Percentiles rank a stretch among this genome's conserved stretches.
Conservation (phyloP, 257 asterid genomes). For the Coffea eugenioides region DNA sequence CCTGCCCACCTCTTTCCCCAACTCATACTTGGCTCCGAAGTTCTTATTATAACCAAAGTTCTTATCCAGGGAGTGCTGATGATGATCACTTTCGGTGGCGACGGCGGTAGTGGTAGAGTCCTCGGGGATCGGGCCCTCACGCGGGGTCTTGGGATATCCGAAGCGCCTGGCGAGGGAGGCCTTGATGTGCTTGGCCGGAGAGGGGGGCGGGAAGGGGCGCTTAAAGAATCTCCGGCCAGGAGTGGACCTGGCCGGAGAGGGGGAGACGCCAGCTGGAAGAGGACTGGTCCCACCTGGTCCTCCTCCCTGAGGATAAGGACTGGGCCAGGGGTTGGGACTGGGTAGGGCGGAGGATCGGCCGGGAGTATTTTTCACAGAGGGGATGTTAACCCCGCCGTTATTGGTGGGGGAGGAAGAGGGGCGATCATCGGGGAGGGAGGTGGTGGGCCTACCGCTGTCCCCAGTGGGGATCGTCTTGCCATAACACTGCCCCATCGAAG, state of each 20-base stretch:
- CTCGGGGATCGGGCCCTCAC: slow-evolving; percentile 80
- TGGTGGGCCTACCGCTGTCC: slow-evolving; percentile 37
- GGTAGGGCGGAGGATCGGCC: slow-evolving; percentile 63
- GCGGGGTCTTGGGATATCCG: slow-evolving; percentile 61
- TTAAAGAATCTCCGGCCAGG: slow-evolving; percentile 72
- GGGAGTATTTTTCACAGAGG: slow-evolving; percentile 63
- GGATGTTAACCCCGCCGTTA: slow-evolving; percentile 28
- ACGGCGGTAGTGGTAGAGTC: slow-evolving; percentile 39
- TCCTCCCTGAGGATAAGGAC: slow-evolving; percentile 72
- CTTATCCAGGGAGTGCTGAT: slow-evolving; percentile 56
- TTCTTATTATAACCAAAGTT: slow-evolving; percentile 79
- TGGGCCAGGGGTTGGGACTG: slow-evolving; percentile 65
- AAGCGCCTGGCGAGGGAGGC: slow-evolving; percentile 74
- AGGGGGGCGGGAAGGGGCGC: slow-evolving; percentile 90
- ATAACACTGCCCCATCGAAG: slow-evolving; percentile 76
- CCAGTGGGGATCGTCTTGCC: slow-evolving; percentile 82
- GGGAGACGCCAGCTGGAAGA: slow-evolving; percentile 57
- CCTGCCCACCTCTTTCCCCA: slow-evolving; percentile 92
- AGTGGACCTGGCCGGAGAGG: slow-evolving; percentile 90
- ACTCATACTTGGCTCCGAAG: slow-evolving; percentile 86
- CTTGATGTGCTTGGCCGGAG: slow-evolving; percentile 95
- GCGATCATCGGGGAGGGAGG: slow-evolving; percentile 30
- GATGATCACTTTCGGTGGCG: slow-evolving; percentile 24
- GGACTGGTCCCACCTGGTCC: slow-evolving; percentile 32
- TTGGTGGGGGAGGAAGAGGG: slow-evolving; percentile 30